Evolutionary conservation across 257 asterid species (phyloP).

Genomic region (Capsicum rhomboideum): DNA sequence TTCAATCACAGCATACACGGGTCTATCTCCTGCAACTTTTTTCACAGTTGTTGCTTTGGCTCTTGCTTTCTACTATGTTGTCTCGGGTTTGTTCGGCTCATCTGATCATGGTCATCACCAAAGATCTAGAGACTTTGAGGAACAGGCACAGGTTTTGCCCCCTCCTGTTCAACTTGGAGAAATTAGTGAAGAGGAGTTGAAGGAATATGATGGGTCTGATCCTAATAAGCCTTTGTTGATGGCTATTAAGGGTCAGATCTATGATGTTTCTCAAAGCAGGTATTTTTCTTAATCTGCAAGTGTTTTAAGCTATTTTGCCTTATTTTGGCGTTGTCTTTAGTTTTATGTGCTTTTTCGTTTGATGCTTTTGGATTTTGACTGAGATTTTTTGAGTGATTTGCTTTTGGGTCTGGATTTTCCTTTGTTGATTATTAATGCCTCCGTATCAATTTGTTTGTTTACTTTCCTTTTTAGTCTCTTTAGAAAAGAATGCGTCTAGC

Average conservation of each 20-base stretch:
- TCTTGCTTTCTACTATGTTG: constrained; percentile 5
- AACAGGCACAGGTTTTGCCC: constrained; percentile 64
- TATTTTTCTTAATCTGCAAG: background rate
- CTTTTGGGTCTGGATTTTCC: background rate
- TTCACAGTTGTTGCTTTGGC: constrained; percentile 10
- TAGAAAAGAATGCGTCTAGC: too few relatives aligned
- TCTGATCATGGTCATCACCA: constrained; percentile 8
- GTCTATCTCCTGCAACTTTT: constrained; percentile 14
- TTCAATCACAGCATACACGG: constrained; percentile 11
- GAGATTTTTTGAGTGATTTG: background rate
- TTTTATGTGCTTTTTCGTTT: background rate
- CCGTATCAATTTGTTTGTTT: too few relatives aligned
- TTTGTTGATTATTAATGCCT: background rate
- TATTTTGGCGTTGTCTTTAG: background rate
- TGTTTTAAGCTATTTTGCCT: background rate
- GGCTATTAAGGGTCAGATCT: constrained; percentile 99
- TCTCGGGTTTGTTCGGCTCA: constrained; percentile 9
- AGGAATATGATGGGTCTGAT: constrained; percentile 77
- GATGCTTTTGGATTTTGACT: background rate
- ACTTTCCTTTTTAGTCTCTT: too few relatives aligned
- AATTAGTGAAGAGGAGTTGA: constrained; percentile 59
- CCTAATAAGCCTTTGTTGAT: constrained; percentile 75
- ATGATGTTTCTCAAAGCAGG: constrained; percentile 97
- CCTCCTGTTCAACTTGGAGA: constrained; percentile 96
- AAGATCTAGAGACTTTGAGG: constrained; percentile 28